phyloP scores from a whole-genome alignment of 139 green algal genomes.

The Eudorina sp. region DNA sequence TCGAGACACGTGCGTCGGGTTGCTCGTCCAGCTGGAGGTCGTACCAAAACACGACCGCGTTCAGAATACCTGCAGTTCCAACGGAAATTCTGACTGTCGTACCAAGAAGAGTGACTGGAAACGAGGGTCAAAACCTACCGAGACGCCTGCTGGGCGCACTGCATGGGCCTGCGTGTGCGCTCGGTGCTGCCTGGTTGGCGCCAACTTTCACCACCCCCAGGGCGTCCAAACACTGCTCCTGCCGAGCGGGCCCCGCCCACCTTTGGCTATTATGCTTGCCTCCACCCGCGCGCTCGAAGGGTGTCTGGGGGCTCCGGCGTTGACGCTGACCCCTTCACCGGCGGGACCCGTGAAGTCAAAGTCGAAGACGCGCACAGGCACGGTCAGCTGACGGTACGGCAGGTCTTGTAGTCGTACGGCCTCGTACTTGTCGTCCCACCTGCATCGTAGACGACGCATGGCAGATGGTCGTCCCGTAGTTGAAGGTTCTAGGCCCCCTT shows the following conservation, averaged over 20 bases:
- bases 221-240: no score
- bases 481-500: no score
- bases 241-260: not conserved
- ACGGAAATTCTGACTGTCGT: no score
- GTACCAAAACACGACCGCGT: constrained; percentile 87
- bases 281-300: not conserved
- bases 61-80: constrained; percentile 74
- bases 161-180: no score
- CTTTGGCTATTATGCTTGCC: not conserved
- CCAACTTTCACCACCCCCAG: no score
- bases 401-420: constrained; percentile 67
- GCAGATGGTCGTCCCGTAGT: no score
- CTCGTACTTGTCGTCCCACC: constrained; percentile 78
- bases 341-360: constrained; percentile 74
- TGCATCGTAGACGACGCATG: no score
- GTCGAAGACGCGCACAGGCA: constrained; percentile 73
- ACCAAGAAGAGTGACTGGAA: no score
- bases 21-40: constrained; percentile 81
- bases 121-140: no score
- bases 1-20: not conserved
- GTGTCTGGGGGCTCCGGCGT: not conserved
- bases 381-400: constrained; percentile 75
- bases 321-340: no score
- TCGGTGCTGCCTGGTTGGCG: no score
- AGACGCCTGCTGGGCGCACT: no score